Base-by-base conservation (phyloP, 2,329 filamentous ascomycete genomes). In the Byssothecium circinans region DNA sequence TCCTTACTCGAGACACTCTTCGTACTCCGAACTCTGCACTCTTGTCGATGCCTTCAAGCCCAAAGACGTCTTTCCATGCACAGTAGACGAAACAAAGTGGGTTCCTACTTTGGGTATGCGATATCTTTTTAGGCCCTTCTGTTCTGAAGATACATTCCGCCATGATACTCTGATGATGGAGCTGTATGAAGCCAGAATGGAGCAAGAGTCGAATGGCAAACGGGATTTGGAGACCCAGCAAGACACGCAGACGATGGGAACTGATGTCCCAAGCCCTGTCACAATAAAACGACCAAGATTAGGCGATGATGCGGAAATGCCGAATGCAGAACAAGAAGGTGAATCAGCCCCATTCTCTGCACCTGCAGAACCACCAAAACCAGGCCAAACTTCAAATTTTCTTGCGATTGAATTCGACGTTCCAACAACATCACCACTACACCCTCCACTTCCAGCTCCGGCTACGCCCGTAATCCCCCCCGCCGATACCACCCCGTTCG, bases 1-100 rank as follows among this genome's bases (percentile, higher is more conserved):
- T 56, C 89, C 91, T 0, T 96, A 91, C 63, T 92, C 92, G 0
- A 82, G 92, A 1, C 92, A 97, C 68, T 95, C 92, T 0, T 95
- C 89, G 0, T 92, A 94, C 50, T 74, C 77, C 0, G 92, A 96
- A 65, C 79, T 95, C 2, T 87, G 89, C 53, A 72, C 83, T 43
- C 73, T 96, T 1, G 77, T 96, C 1, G 66, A 75, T 2, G 75
- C 78, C 0, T 88, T 96, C 58, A 80, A 74, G 22, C 91, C 91
- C 0, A 82, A 74, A 37, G 90, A 96, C 58, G 76, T 96, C 2
- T 88, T 87, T 75, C 90, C 91, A 0, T 96, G 91, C 62, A 95
- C 90, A 0, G 72, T 78, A 2, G 79, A 89, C 50, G 70, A 79
- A 14, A 60, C 69, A 0, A 73, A 73, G 1, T 96, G 91, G 91